These are phyloP conservation scores for Solanum peruvianum DNA, from an alignment of 257 asterid genomes.

Conservation along the genomic window DNA sequence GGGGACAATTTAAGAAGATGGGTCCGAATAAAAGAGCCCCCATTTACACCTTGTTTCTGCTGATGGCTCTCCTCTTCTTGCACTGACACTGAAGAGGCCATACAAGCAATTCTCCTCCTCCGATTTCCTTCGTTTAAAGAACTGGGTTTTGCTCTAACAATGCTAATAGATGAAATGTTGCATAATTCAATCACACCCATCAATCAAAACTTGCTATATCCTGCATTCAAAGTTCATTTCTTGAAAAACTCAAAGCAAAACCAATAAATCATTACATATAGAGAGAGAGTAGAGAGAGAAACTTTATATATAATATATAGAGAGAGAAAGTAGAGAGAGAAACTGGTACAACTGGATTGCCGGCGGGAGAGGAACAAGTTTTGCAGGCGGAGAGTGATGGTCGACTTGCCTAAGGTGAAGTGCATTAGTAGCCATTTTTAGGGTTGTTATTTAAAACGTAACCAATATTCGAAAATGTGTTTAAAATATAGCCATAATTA, in stretches of 20 bases:
- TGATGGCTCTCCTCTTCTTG: slow-evolving; percentile 37
- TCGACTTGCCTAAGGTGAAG: neutral
- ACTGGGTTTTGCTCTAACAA: slow-evolving; percentile 22
- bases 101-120: slow-evolving; percentile 21
- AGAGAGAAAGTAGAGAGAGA: neutral
- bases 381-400: neutral
- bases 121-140: slow-evolving; percentile 9
- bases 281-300: neutral
- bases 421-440: neutral
- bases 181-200: slow-evolving; percentile 68
- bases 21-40: slow-evolving; percentile 70
- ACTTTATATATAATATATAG: no score
- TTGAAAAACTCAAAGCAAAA: neutral
- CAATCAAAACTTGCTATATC: neutral
- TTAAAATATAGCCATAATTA: no score
- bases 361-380: neutral
- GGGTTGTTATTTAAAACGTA: neutral
- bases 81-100: slow-evolving; percentile 42
- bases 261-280: neutral
- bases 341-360: neutral
- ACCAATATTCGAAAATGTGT: neutral
- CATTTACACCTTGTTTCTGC: slow-evolving; percentile 19
- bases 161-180: slow-evolving; percentile 39
- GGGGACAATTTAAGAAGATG: slow-evolving; percentile 78
- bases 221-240: neutral